phyloP scores from a whole-genome alignment of 441 rosid species.

The Erodium texanum region DNA sequence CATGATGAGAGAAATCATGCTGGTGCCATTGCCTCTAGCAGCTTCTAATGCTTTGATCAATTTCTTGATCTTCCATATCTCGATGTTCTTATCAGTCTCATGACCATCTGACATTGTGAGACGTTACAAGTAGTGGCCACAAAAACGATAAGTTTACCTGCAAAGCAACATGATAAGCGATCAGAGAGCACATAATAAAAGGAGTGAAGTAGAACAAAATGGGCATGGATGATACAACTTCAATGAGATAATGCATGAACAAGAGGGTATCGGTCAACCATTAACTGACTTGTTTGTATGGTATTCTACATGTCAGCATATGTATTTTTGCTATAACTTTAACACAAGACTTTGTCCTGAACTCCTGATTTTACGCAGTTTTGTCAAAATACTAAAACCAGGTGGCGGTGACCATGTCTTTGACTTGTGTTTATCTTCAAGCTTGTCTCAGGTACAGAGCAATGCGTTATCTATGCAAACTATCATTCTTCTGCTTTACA shows the following conservation, averaged over 20 bases:
- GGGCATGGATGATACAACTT: not conserved
- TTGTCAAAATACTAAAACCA: too few species aligned
- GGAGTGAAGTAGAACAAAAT: not conserved
- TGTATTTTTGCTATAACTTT: not conserved
- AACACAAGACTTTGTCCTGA: not conserved
- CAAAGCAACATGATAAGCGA: not conserved
- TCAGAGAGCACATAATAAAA: not conserved
- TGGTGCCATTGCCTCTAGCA: conserved; percentile 2
- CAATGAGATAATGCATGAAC: not conserved
- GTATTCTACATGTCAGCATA: not conserved
- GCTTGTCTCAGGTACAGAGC: not conserved
- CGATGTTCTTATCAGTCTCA: not conserved
- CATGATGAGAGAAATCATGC: conserved; percentile 3
- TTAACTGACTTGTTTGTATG: not conserved
- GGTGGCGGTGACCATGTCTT: too few species aligned
- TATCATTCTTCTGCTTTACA: not conserved
- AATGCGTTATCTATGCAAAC: not conserved
- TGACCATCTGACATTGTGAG: not conserved
- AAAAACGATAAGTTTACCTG: not conserved
- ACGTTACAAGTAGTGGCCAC: not conserved
- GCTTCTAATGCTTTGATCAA: not conserved
- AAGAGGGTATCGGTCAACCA: not conserved
- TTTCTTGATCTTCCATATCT: not conserved
- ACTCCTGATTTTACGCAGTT: not conserved
- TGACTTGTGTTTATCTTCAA: not conserved